phyloP scores from a whole-genome alignment of 148 eudicot genomes.

The Rhododendron henanense region DNA sequence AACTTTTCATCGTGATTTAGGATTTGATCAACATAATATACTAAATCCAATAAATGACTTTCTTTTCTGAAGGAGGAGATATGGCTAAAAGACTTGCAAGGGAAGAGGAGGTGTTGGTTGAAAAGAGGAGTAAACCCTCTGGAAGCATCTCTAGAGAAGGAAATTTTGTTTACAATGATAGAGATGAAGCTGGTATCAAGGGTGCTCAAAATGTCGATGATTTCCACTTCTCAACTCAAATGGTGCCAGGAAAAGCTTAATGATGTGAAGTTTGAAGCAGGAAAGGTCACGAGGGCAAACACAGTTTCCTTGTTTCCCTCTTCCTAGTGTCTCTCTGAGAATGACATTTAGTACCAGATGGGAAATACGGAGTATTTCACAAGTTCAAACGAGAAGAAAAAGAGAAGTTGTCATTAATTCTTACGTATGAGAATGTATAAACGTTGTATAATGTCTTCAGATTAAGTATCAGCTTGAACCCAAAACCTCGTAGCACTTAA shows the following conservation, averaged over 20 bases:
- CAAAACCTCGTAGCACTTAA: not conserved
- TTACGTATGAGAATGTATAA: not conserved
- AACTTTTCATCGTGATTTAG: not conserved
- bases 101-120: constrained; percentile 26
- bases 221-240: constrained; percentile 27
- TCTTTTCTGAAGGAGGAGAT: constrained; percentile 21
- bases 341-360: not conserved
- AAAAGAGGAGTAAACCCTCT: constrained; percentile 14
- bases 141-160: constrained; percentile 18
- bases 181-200: constrained; percentile 26
- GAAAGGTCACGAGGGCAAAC: constrained; percentile 11
- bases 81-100: constrained; percentile 20
- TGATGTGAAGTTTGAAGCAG: constrained; percentile 18
- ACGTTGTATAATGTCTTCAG: not conserved
- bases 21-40: not conserved
- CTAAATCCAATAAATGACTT: not conserved
- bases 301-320: constrained; percentile 18
- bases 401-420: not conserved
- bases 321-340: not conserved
- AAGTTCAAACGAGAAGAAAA: not conserved
- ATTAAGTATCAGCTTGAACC: not conserved
- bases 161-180: constrained; percentile 20
- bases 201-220: constrained; percentile 28
- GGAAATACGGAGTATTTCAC: not conserved
- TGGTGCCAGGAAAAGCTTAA: constrained; percentile 35